Conservation (phyloP, 1,284 basidiomycete genomes). For the Ganoderma resinaceum region DNA sequence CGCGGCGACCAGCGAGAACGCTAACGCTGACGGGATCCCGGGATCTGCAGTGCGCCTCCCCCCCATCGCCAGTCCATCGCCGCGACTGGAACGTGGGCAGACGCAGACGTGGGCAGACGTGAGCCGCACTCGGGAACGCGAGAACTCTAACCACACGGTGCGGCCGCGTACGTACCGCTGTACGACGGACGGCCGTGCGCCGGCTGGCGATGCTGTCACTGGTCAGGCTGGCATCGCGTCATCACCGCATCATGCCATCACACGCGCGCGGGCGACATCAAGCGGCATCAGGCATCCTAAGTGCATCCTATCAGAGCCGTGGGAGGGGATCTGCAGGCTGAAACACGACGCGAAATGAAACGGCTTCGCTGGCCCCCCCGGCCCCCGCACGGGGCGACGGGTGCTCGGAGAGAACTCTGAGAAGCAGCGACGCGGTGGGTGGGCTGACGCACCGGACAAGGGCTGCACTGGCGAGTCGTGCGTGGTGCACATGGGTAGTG, state of each 20-base stretch:
- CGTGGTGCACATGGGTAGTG: not conserved
- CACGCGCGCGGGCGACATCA: not conserved
- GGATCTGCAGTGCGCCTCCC: no score
- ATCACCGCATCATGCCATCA: no score
- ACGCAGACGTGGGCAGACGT: not conserved
- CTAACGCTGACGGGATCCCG: not conserved
- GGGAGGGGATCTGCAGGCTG: constrained; percentile 3
- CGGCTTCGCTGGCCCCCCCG: not conserved
- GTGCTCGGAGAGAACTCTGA: no score
- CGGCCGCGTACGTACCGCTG: no score
- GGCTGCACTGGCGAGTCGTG: not conserved
- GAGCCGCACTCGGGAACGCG: no score
- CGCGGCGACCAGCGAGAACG: not conserved
- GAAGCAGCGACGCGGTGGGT: not conserved
- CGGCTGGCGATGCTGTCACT: not conserved
- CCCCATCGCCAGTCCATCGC: no score
- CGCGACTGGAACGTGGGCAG: no score
- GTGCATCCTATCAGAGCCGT: constrained; percentile 6
- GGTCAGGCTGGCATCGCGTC: not conserved
- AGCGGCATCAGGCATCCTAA: not conserved
- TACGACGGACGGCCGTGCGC: no score
- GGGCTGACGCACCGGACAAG: not conserved
- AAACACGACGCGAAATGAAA: not conserved
- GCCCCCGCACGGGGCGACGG: no score
- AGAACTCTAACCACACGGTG: constrained; percentile 1